Base-by-base conservation (phyloP, 2,329 filamentous ascomycete genomes). In the Aureobasidium sp. region DNA sequence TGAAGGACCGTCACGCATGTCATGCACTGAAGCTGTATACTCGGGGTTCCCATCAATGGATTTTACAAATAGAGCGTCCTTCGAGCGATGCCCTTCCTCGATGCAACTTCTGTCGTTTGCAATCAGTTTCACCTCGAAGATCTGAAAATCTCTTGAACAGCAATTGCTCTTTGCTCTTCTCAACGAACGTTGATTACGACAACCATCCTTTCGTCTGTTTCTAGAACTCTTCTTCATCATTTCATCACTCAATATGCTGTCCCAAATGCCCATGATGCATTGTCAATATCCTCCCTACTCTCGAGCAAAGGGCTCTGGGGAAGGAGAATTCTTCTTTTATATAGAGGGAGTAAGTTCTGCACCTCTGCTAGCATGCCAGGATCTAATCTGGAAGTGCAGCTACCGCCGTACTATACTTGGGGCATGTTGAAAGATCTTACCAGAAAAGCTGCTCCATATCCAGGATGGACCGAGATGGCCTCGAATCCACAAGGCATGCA, bases 391-490 rank as follows among this genome's bases (percentile, higher is more conserved):
- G 8, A 20, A 24, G 12, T 10, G n/a, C 48, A 63, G 62, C 50
- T 63, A 8, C 62, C 62, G 8, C 32, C 55, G 7, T 46, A 63
- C 39, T 63, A 60, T 27, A 63, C 62, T 27, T 63, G 62, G 62
- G 36, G 56, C 7, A 55, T 60, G 47, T 34, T 63, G 46, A 60
- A 61, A 43, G 62, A 63, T 20, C 26, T 63, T 7, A 56, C 62
- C 12, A 29, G 62, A n/a, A 61, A 50, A 24, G 56, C 29, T 24
- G 62, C 55, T 13, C 55, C 62, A 6, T 29, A 47, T 12, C 47
- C 47, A 15, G 55, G 62, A 12, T 63, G 62, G 62, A 59, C 62
- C 2, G 55, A 63, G 20, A 61, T 56, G 62, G 62, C 47, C 39
- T 55, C 50, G 5, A 59, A 47, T 24, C 37, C 39, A n/a, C 32